These are phyloP conservation scores for Calonectria fujianensis DNA, from an alignment of 2,329 filamentous ascomycete genomes.

Conservation along the genomic window DNA sequence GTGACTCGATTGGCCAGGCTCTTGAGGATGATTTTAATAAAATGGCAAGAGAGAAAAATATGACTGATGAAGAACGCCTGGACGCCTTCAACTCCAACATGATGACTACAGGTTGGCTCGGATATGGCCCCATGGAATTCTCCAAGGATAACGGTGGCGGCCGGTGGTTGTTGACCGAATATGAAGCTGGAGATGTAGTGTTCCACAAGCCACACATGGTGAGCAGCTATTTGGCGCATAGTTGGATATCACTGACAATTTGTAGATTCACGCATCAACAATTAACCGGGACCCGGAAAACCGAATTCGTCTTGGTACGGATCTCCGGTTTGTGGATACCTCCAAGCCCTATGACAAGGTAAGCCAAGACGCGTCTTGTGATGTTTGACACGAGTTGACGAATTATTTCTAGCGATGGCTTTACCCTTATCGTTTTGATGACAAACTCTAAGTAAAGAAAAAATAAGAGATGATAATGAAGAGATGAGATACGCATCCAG, in stretches of 20 bases:
- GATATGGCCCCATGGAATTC: constrained; percentile 66
- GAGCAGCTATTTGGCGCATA: rapidly evolving
- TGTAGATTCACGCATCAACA: constrained; percentile 41
- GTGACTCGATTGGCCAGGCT: constrained; percentile 33
- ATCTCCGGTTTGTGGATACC: constrained; percentile 43
- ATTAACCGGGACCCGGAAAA: constrained; percentile 43
- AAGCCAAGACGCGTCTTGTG: not conserved
- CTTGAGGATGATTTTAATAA: constrained; percentile 40
- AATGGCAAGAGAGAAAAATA: constrained; percentile 61
- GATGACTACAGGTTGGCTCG: constrained; percentile 73
- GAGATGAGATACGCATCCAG: not conserved
- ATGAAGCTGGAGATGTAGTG: constrained; percentile 64
- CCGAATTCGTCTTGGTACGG: constrained; percentile 41
- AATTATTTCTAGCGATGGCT: constrained; percentile 3
- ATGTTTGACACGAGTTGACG: not conserved
- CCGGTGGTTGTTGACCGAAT: constrained; percentile 61
- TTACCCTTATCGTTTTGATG: constrained; percentile 14
- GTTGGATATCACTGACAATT: not conserved
- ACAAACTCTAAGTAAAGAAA: not conserved
- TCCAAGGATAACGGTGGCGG: constrained; percentile 51
- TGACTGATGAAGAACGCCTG: constrained; percentile 71
- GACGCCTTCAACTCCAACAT: constrained; percentile 76
- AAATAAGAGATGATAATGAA: too few species aligned
- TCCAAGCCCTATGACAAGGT: constrained; percentile 43
- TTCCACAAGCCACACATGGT: constrained; percentile 58